A percentile compares a stretch with the other conserved stretches of the same genome.
Evolutionary conservation across 2,329 filamentous ascomycete genomes (phyloP).

Genomic region (Lithohypha guttulata): DNA sequence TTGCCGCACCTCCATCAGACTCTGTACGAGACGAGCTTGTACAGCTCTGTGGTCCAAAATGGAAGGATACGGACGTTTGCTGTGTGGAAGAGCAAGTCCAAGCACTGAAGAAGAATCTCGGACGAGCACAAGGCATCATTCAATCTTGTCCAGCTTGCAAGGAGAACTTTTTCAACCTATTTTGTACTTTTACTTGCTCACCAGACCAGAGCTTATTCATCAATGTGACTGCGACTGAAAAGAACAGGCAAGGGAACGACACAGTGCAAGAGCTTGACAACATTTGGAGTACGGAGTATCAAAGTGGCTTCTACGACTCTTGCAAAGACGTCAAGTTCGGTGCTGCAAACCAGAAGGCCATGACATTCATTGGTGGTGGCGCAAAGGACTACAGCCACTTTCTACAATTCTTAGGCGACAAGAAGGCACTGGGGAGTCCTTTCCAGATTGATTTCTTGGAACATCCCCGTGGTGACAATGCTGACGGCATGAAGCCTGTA

Average conservation of each 20-base stretch:
- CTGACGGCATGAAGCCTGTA: constrained; percentile 56
- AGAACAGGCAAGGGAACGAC: constrained; percentile 41
- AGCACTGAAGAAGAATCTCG: constrained; percentile 70
- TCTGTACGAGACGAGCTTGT: constrained; percentile 67
- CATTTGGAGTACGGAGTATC: constrained; percentile 73
- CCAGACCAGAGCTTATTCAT: constrained; percentile 92
- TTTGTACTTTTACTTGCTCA: constrained; percentile 97
- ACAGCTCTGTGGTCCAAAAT: constrained; percentile 75
- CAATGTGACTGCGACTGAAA: constrained; percentile 70
- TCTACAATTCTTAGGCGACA: constrained; percentile 83
- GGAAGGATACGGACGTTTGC: constrained; percentile 74
- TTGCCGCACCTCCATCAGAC: constrained; percentile 62
- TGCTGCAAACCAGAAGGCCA: constrained; percentile 82
- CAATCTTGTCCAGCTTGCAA: constrained; percentile 93
- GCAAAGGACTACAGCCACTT: constrained; percentile 82
- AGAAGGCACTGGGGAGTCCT: constrained; percentile 77
- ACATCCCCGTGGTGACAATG: constrained; percentile 46
- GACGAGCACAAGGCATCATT: constrained; percentile 78
- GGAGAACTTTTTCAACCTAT: constrained; percentile 96
- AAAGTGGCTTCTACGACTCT: constrained; percentile 82
- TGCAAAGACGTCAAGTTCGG: constrained; percentile 99
- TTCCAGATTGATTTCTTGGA: constrained; percentile 92
- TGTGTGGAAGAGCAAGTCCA: constrained; percentile 76
- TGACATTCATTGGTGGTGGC: constrained; percentile 90
- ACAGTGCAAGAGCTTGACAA: constrained; percentile 88